Conservation (phyloP, 2,329 filamentous ascomycete species). For the Aspergillus chevalieri region DNA sequence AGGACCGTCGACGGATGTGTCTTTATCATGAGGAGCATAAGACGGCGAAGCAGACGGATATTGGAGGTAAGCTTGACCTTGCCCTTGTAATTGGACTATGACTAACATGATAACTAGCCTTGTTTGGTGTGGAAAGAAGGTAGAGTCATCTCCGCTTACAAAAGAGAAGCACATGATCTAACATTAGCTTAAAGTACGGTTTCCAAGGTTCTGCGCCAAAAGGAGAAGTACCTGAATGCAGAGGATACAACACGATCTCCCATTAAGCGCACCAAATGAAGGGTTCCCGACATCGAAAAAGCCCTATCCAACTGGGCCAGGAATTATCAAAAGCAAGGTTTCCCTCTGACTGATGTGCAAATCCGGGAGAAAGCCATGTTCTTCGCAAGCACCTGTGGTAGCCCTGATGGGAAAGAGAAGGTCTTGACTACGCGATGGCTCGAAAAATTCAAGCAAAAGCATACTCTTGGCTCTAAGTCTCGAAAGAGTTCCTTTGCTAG, state of each 20-base stretch:
- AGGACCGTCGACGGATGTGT: slow-evolving; percentile 88
- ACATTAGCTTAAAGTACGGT: slow-evolving; percentile 68
- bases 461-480: slow-evolving; percentile 55
- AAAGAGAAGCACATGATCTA: slow-evolving; percentile 7
- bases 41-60: slow-evolving; percentile 88
- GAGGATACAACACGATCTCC: slow-evolving; percentile 75
- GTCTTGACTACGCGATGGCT: slow-evolving; percentile 73
- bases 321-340: slow-evolving; percentile 71
- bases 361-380: slow-evolving; percentile 78
- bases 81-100: slow-evolving; percentile 9
- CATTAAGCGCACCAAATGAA: slow-evolving; percentile 75
- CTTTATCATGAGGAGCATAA: slow-evolving; percentile 87
- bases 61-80: slow-evolving; percentile 60
- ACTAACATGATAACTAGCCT: slow-evolving; percentile 44
- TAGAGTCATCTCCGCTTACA: slow-evolving; percentile 39
- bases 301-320: slow-evolving; percentile 81
- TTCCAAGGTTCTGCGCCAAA: slow-evolving; percentile 92
- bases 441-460: slow-evolving; percentile 92
- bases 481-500: slow-evolving; percentile 46
- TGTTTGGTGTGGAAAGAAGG: slow-evolving; percentile 97
- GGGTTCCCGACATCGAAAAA: slow-evolving; percentile 84
- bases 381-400: slow-evolving; percentile 68
- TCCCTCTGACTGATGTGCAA: slow-evolving; percentile 67
- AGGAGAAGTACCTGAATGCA: slow-evolving; percentile 84
- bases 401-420: slow-evolving; percentile 65